Percentiles rank a stretch among this genome's conserved stretches.
These are phyloP conservation scores for Tuber calosporum DNA, from an alignment of 495 filamentous ascomycete species.

Conservation along the genomic window DNA sequence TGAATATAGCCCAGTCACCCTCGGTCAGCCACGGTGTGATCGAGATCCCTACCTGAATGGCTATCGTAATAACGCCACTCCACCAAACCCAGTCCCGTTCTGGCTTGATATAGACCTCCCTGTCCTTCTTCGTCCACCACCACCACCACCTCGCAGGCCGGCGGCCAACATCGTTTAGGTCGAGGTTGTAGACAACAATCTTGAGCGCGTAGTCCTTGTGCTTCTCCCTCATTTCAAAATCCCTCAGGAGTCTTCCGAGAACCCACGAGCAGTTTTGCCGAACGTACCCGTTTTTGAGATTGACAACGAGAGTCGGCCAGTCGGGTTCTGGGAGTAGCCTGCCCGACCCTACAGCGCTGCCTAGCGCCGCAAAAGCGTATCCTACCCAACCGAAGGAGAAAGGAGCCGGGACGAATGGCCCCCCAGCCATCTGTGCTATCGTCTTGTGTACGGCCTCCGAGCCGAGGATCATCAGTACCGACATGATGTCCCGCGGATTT, in stretches of 20 bases:
- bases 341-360: constrained; percentile 46
- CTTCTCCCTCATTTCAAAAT: constrained; percentile 33
- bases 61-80: constrained; percentile 41
- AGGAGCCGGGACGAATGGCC: constrained; percentile 46
- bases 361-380: constrained; percentile 8
- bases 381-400: constrained; percentile 50
- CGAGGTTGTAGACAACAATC: constrained; percentile 27
- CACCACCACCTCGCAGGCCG: too few relatives aligned
- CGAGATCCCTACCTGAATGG: constrained; percentile 48
- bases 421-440: constrained; percentile 46
- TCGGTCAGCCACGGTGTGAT: constrained; percentile 45
- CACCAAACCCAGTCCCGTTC: constrained; percentile 42
- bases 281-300: constrained; percentile 44
- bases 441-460: constrained; percentile 48
- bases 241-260: constrained; percentile 48
- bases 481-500: constrained; percentile 44
- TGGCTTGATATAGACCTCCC: constrained; percentile 12
- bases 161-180: too few relatives aligned
- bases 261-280: constrained; percentile 49
- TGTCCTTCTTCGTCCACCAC: neutral
- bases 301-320: constrained; percentile 44
- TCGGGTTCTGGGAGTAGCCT: constrained; percentile 46
- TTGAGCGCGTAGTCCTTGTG: constrained; percentile 35
- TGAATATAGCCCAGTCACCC: constrained; percentile 47
- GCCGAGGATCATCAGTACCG: constrained; percentile 48